Evolutionary conservation across 257 asterid genomes (phyloP).

Genomic region (Gentiana dahurica): DNA sequence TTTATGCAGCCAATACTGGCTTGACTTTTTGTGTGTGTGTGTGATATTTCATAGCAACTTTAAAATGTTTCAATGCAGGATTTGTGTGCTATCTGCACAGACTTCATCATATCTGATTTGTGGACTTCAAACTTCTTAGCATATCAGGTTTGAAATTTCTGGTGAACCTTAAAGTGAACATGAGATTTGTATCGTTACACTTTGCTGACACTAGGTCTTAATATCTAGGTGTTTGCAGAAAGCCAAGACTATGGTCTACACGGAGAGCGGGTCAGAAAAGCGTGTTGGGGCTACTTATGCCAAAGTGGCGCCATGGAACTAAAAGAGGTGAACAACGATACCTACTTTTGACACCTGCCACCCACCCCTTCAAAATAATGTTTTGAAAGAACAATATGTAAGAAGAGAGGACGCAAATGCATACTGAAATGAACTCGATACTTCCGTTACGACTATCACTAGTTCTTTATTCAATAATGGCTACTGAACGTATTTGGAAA

Average conservation of each 20-base stretch:
- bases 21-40: not conserved
- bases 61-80: slow-evolving; percentile 53
- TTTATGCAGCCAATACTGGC: too few species aligned
- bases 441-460: not conserved
- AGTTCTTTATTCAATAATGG: not conserved
- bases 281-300: slow-evolving; percentile 99
- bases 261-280: slow-evolving; percentile 96
- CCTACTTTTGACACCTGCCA: not conserved
- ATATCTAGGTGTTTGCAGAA: slow-evolving; percentile 83
- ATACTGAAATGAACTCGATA: not conserved
- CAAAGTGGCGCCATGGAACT: slow-evolving; percentile 92
- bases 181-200: not conserved
- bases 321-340: slow-evolving; percentile 52
- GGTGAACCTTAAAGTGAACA: not conserved
- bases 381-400: not conserved
- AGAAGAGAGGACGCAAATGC: too few species aligned
- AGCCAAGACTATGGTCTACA: slow-evolving; percentile 92
- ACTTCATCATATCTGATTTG: slow-evolving; percentile 79
- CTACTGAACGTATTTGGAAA: not conserved
- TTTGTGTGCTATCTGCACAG: slow-evolving; percentile 89
- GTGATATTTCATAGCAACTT: slow-evolving; percentile 12
- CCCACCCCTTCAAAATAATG: too few species aligned
- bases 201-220: slow-evolving; percentile 12
- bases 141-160: slow-evolving; percentile 59
- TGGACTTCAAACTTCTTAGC: slow-evolving; percentile 95